Evolutionary conservation across 2,329 filamentous ascomycete species (phyloP), one percentile per base, ranked within the genome.

Genomic region (Stenocarpella maydis): DNA sequence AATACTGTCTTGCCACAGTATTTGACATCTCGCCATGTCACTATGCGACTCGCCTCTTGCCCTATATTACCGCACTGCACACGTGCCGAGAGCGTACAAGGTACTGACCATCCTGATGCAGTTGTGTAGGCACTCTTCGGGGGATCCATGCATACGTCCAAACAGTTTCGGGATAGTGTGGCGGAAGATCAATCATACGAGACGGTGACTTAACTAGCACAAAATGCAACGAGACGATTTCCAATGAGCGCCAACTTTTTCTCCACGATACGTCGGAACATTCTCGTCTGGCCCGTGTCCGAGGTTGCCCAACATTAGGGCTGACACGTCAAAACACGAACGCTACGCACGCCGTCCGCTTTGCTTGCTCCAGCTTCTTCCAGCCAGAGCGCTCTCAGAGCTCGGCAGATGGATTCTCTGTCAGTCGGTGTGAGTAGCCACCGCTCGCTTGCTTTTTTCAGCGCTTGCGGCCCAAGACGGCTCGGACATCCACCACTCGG

Each of bases 231-330:
- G 12, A 45, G 52, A 28, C 17, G 43, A 63, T 39, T 21, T 15
- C 28, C 26, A 45, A 64, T 26, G 50, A 64, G 55, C 39, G 14
- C n/a, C 19, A 12, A 21, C 19, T 39, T 26, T 19, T 34, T 53
- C n/a, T 19, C 37, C 26, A 41, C 49, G 21, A 61, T 45, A 53
- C 49, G 21, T 43, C 65, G 55, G 53, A 68, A 41, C 24, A 21
- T 55, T 64, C n/a, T 70, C 55, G 65, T 68, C 52, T 54, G 52
- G 43, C 28, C 52, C 65, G 63, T 65, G 58, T 37, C 67, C 60
- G 67, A 43, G 69, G 58, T 65, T 68, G 58, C 60, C 37, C 58
- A 68, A 43, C 65, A 65, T 64, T 43, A 65, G 65, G 69, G 65
- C 65, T 68, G 45, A 61, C 53, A 60, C 43, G 52, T 65, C 45